Percentiles rank a stretch among this genome's conserved stretches.
These are phyloP conservation scores for Sporothrix protearum DNA, from an alignment of 2,329 filamentous ascomycete species.

Conservation along the genomic window DNA sequence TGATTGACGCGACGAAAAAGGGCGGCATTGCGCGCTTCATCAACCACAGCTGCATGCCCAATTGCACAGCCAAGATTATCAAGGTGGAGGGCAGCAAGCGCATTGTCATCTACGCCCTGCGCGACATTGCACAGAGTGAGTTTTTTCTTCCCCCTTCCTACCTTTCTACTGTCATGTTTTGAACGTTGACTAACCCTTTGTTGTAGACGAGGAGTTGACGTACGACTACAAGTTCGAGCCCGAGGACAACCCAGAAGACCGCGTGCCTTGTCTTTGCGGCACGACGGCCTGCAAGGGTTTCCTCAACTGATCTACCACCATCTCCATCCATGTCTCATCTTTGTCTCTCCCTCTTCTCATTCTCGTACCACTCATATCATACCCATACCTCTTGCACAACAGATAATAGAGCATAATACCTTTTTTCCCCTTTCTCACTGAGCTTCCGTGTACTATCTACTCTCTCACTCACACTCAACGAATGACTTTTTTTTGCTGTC, in stretches of 20 bases:
- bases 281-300: constrained; percentile 97
- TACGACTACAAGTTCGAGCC: constrained; percentile 99
- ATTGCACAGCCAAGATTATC: constrained; percentile 99
- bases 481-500: not conserved
- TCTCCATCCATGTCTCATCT: no score
- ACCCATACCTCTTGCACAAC: not conserved
- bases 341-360: not conserved
- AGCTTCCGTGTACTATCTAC: not conserved
- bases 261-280: constrained; percentile 95
- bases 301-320: constrained; percentile 68
- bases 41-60: constrained; percentile 97
- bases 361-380: not conserved
- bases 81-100: constrained; percentile 96
- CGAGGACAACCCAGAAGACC: constrained; percentile 89
- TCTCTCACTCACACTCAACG: not conserved
- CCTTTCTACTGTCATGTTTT: constrained; percentile 6
- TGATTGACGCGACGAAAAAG: constrained; percentile 97
- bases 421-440: not conserved
- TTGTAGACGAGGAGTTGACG: constrained; percentile 89
- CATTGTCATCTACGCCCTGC: constrained; percentile 96
- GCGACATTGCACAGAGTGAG: constrained; percentile 93
- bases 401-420: not conserved
- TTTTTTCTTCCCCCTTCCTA: constrained; percentile 30
- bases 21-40: constrained; percentile 98
- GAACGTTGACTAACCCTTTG: constrained; percentile 27